Percentiles rank a stretch among this genome's conserved stretches.
Conservation (phyloP, 2,329 filamentous ascomycete genomes). For the Trichophaea hybrida region DNA sequence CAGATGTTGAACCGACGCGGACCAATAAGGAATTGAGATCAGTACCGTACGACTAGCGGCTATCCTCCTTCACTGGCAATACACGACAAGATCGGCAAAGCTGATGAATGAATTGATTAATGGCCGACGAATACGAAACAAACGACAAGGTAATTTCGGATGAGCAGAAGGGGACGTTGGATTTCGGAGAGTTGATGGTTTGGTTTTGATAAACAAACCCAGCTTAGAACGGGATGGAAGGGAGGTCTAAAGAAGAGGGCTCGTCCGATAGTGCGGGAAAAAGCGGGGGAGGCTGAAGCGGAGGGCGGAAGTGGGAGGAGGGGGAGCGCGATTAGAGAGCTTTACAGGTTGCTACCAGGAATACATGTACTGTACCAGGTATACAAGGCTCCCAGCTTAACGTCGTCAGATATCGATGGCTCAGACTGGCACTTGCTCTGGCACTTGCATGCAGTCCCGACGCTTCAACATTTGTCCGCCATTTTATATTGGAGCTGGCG, state of each 20-base stretch:
- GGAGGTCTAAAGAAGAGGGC: background rate
- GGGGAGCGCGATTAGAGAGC: background rate
- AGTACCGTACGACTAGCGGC: background rate
- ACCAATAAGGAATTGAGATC: background rate
- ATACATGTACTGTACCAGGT: too few relatives aligned
- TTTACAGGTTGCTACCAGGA: too few relatives aligned
- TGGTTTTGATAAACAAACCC: too few relatives aligned
- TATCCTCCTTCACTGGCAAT: background rate
- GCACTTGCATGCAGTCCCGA: too few relatives aligned
- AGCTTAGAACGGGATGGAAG: too few relatives aligned
- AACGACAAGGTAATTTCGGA: background rate
- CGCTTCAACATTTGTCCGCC: too few relatives aligned
- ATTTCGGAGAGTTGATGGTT: too few relatives aligned
- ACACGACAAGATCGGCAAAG: background rate
- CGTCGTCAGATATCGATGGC: too few relatives aligned
- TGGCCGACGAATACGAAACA: background rate
- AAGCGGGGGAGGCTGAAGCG: background rate
- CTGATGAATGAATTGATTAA: background rate
- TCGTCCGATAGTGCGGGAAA: background rate
- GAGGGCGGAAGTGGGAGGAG: background rate
- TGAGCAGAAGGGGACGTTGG: too few relatives aligned
- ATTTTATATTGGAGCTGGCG: too few relatives aligned
- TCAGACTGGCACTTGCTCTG: too few relatives aligned
- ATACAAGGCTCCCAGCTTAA: too few relatives aligned
- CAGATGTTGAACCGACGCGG: background rate